These are phyloP conservation scores for Tremellales sp. DNA, from an alignment of 1,284 basidiomycete genomes.

Conservation along the genomic window DNA sequence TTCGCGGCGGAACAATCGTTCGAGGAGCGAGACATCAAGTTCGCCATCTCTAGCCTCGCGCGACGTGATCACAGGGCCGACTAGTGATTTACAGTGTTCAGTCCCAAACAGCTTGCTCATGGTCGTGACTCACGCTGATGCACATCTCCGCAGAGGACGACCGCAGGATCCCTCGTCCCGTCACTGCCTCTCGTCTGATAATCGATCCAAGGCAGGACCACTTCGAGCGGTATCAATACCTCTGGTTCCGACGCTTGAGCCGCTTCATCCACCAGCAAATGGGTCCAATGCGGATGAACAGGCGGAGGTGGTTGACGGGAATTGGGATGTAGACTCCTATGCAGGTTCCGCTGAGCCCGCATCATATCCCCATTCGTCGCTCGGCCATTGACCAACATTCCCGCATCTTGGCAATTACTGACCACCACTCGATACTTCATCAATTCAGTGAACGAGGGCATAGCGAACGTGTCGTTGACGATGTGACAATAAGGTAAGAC, in stretches of 20 bases:
- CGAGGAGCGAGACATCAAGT: constrained; percentile 46
- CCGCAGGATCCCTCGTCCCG: constrained; percentile 14
- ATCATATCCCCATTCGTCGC: constrained; percentile 40
- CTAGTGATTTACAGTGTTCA: constrained; percentile 1
- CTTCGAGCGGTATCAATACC: constrained; percentile 37
- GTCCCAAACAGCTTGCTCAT: background rate
- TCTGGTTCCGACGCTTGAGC: constrained; percentile 49
- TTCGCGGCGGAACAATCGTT: constrained; percentile 36
- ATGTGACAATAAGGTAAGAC: constrained; percentile 24
- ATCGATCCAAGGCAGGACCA: constrained; percentile 33
- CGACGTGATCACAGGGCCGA: constrained; percentile 44
- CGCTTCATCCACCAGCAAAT: constrained; percentile 49
- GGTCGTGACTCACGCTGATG: constrained; percentile 29
- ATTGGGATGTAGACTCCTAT: constrained; percentile 16
- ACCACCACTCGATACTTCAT: constrained; percentile 44
- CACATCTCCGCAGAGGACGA: constrained; percentile 46
- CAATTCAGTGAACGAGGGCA: constrained; percentile 27
- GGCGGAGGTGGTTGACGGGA: background rate
- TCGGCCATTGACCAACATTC: constrained; percentile 31
- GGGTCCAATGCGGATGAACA: constrained; percentile 42
- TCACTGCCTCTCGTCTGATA: constrained; percentile 7
- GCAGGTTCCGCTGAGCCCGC: constrained; percentile 19
- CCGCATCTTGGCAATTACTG: constrained; percentile 38
- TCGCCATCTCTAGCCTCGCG: constrained; percentile 32
- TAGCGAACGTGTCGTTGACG: constrained; percentile 23